Conservation (phyloP, 768 basidiomycete species). For the Inosperma sp. region DNA sequence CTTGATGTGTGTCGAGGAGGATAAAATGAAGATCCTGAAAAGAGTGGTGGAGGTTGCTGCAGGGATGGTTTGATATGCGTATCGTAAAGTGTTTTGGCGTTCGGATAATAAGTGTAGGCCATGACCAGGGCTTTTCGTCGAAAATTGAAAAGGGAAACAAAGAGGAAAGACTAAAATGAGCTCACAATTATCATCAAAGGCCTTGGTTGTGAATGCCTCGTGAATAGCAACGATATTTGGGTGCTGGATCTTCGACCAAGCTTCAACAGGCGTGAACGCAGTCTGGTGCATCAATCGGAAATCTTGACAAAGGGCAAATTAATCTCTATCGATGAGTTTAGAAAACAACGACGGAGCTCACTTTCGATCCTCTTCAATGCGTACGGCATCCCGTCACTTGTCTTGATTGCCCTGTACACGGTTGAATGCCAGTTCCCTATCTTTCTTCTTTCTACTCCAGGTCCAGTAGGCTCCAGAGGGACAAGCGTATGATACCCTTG, state of each 20-base stretch:
- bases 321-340: constrained; percentile 2
- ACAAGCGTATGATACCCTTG: constrained; percentile 88
- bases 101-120: constrained; percentile 85
- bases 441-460: constrained; percentile 58
- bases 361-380: constrained; percentile 84
- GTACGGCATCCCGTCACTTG: constrained; percentile 73
- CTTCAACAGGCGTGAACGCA: constrained; percentile 78
- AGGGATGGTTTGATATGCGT: constrained; percentile 63
- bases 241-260: constrained; percentile 81
- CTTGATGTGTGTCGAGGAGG: too few relatives aligned
- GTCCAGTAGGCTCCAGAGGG: constrained; percentile 58
- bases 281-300: constrained; percentile 77
- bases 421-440: constrained; percentile 82
- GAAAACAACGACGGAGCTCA: constrained; percentile 32
- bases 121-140: constrained; percentile 71
- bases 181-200: constrained; percentile 90
- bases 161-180: constrained; percentile 14
- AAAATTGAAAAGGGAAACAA: constrained; percentile 1
- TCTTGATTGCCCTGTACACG: constrained; percentile 77
- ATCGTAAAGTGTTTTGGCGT: constrained; percentile 77
- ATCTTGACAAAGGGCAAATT: constrained; percentile 44
- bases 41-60: constrained; percentile 32
- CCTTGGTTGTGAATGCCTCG: constrained; percentile 93
- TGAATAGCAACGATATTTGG: constrained; percentile 78
- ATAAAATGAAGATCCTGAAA: constrained; percentile 17